Evolutionary conservation across 768 basidiomycete species (phyloP).

Genomic region (Amanita molliuscula): DNA sequence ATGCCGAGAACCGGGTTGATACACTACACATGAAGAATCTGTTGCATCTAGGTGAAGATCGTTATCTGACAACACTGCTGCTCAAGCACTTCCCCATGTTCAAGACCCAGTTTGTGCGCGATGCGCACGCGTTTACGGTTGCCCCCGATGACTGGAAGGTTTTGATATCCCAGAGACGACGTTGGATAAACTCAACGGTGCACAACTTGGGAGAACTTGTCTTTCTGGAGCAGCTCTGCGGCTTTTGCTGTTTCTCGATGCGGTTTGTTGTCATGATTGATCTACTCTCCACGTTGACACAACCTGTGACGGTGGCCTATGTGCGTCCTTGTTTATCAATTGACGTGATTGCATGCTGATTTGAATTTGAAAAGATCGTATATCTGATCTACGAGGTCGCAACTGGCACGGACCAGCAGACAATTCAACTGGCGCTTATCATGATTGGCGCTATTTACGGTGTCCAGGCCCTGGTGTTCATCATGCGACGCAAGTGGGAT

Average conservation of each 20-base stretch:
- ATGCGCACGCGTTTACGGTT: conserved; percentile 89
- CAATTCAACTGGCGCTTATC: conserved; percentile 77
- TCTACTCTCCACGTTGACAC: conserved; percentile 75
- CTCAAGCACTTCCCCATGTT: conserved; percentile 90
- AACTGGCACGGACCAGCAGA: conserved; percentile 42
- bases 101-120: conserved; percentile 94
- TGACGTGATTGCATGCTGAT: conserved; percentile 8
- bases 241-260: conserved; percentile 99
- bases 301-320: conserved; percentile 83
- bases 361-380: conserved; percentile 46
- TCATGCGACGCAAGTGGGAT: conserved; percentile 92
- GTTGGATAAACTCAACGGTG: conserved; percentile 99
- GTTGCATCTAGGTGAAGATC: conserved; percentile 96
- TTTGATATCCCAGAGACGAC: conserved; percentile 88
- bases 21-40: conserved; percentile 99
- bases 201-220: conserved; percentile 93
- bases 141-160: conserved; percentile 96
- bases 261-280: conserved; percentile 97
- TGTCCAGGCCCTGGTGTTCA: conserved; percentile 84
- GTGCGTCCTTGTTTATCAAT: conserved; percentile 36
- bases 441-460: conserved; percentile 95
- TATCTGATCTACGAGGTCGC: conserved; percentile 81
- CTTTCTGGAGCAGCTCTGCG: conserved; percentile 85
- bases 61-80: conserved; percentile 91
- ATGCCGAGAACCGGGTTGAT: conserved; percentile 93